Base-by-base conservation (phyloP, 2,329 filamentous ascomycete species). In the Dactylellina leptospora region DNA sequence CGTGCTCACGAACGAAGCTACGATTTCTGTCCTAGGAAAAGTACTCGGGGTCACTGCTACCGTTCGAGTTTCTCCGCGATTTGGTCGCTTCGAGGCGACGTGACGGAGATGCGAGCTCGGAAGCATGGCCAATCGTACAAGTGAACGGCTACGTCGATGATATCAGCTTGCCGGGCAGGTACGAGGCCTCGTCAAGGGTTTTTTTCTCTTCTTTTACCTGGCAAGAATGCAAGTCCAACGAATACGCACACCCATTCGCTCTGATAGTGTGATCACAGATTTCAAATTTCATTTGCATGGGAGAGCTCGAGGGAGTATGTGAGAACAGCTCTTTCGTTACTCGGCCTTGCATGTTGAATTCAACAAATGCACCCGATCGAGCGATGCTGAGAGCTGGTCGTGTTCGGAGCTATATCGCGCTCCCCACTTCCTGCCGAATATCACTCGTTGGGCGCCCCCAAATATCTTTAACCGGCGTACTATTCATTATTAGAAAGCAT, bases 351-450 rank as follows among this genome's bases (percentile, higher is more conserved):
- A 61, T 54, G 30, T 40, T 10, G 22, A 45, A n/a, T n/a, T n/a
- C n/a, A n/a, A n/a, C n/a, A n/a, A 63, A 66, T 66, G 62, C 62
- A 58, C 51, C 53, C 62, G 53, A 66, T 66, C 62, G 53, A 11
- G 22, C 53, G 60, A 64, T 64, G 27, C 50, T 11, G 36, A 38
- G 13, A 53, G 45, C 45, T 27, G 45, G 45, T 25, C 30, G n/a
- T 16, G 25, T 40, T 40, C 42, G 56, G 45, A 42, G 45, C 38
- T 44, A 36, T 53, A 53, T 22, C 47, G 13, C 13, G 27, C 36
- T 27, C 23, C 18, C 36, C 4, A n/a, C 20, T 40, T 23, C 13
- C 27, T 8, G 13, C 28, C n/a, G n/a, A n/a, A n/a, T n/a, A n/a
- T n/a, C n/a, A n/a, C n/a, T n/a, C n/a, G n/a, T n/a, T n/a, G n/a